Evolutionary conservation across 148 eudicot species (phyloP).

Genomic region (Simmondsia chinensis): DNA sequence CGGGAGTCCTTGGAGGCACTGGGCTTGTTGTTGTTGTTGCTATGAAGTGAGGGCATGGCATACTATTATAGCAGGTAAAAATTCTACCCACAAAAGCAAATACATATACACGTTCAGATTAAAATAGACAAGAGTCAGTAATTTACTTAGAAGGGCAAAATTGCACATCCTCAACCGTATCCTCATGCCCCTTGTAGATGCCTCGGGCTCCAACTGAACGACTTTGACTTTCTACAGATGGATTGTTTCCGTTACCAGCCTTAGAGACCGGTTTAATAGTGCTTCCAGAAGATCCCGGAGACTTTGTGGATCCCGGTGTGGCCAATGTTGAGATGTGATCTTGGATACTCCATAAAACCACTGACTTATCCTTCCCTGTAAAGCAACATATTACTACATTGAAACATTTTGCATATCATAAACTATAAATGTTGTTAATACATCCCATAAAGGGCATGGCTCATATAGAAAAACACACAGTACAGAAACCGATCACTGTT

Average conservation of each 20-base stretch:
- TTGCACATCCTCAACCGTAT: slow-evolving; percentile 98
- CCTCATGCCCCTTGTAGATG: slow-evolving; percentile 68
- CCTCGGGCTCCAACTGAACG: slow-evolving; percentile 67
- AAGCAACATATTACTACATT: neutral
- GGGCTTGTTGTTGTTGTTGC: too few relatives aligned
- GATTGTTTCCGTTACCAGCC: slow-evolving; percentile 30
- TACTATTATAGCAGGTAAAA: too few relatives aligned
- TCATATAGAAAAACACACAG: too few relatives aligned
- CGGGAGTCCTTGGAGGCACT: too few relatives aligned
- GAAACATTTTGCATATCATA: neutral
- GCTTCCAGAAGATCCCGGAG: slow-evolving; percentile 42
- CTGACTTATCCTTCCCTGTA: slow-evolving; percentile 87
- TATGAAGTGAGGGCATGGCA: too few relatives aligned
- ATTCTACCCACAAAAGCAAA: too few relatives aligned
- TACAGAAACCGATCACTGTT: too few relatives aligned
- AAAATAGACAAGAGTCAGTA: slow-evolving; percentile 1
- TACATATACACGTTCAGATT: too few relatives aligned
- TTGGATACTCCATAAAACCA: slow-evolving; percentile 88
- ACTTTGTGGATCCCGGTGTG: slow-evolving; percentile 38
- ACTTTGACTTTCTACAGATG: slow-evolving; percentile 40
- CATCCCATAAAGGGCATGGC: too few relatives aligned
- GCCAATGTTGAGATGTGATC: slow-evolving; percentile 84
- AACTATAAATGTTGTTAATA: neutral
- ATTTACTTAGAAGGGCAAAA: slow-evolving; percentile 85
- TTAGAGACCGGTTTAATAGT: slow-evolving; percentile 28